These are phyloP conservation scores for Hypoxylon sp. DNA, from an alignment of 2,329 filamentous ascomycete genomes.

Conservation along the genomic window DNA sequence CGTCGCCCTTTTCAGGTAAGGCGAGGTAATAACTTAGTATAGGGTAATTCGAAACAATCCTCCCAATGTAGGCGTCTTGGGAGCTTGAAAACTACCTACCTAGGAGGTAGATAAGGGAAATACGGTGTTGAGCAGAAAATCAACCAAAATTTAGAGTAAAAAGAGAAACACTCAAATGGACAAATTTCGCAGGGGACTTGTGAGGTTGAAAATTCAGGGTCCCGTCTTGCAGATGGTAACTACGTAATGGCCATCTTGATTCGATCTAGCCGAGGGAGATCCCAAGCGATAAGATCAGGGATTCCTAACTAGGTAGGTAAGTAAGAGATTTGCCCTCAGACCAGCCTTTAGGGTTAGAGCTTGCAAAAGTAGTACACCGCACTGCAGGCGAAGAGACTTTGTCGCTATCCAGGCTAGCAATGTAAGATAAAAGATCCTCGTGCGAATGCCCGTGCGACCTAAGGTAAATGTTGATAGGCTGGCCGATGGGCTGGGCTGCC, in stretches of 20 bases:
- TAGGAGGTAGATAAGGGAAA: conserved; percentile 2
- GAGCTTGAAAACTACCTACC: neutral
- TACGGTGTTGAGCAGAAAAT: conserved; percentile 9
- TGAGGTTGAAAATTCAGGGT: conserved; percentile 15
- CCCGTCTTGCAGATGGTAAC: conserved; percentile 9
- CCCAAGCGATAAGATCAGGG: conserved; percentile 28
- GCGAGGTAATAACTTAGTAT: neutral
- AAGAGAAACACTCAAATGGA: conserved; percentile 7
- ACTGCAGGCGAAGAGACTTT: neutral
- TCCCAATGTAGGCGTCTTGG: neutral
- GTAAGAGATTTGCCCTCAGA: conserved; percentile 18
- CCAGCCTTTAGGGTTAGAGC: conserved; percentile 21
- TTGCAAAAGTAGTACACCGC: conserved; percentile 16
- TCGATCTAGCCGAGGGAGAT: conserved; percentile 9
- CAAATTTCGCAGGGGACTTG: conserved; percentile 1
- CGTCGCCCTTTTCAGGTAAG: conserved; percentile 19
- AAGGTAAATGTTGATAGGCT: conserved; percentile 31
- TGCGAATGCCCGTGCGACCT: conserved; percentile 31
- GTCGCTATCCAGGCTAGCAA: conserved; percentile 17
- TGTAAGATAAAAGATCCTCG: conserved; percentile 19
- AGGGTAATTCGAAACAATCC: conserved; percentile 2
- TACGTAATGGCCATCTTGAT: conserved; percentile 38
- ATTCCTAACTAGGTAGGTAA: conserved; percentile 38
- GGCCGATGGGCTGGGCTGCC: conserved; percentile 3
- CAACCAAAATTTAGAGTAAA: neutral